Evolutionary conservation across 148 eudicot genomes (phyloP).

Genomic region (Oxyria digyna): DNA sequence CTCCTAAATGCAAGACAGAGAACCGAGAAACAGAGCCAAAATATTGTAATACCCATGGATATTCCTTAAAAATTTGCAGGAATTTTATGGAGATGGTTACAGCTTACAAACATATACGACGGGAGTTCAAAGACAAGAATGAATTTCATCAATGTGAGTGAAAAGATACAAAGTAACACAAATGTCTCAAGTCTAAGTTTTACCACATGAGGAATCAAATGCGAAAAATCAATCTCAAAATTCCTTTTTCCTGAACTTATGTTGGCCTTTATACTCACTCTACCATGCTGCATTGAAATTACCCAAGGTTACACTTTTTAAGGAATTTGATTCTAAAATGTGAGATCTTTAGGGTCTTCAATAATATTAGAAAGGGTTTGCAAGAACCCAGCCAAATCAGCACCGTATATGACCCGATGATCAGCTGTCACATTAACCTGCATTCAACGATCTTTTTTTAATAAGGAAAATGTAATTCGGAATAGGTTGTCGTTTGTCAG

Average conservation of each 20-base stretch:
- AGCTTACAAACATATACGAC: not conserved
- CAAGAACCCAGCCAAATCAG: conserved; percentile 91
- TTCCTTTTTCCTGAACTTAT: too few species aligned
- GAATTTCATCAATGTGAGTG: not conserved
- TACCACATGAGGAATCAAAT: not conserved
- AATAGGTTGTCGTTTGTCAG: not conserved
- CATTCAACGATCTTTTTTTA: not conserved
- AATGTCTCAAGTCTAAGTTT: not conserved
- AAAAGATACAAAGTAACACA: not conserved
- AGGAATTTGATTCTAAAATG: conserved; percentile 28
- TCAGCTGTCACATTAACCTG: conserved; percentile 98
- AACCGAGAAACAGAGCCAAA: too few species aligned
- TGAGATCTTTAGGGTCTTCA: conserved; percentile 92
- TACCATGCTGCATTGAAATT: not conserved
- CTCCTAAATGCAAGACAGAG: conserved; percentile 47
- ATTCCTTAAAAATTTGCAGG: not conserved
- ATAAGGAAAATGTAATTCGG: not conserved
- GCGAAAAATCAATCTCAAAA: conserved; percentile 1
- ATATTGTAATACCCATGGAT: too few species aligned
- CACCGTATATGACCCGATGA: conserved; percentile 95
- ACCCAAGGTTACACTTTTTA: not conserved
- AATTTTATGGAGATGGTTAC: not conserved
- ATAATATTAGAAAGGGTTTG: conserved; percentile 83
- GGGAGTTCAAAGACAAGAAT: not conserved
- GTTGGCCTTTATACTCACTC: too few species aligned